Percentiles rank a stretch among this genome's conserved stretches.
These are phyloP conservation scores for Pythium folliculosum DNA, from an alignment of 352 stramenopile genomes.

Conservation along the genomic window DNA sequence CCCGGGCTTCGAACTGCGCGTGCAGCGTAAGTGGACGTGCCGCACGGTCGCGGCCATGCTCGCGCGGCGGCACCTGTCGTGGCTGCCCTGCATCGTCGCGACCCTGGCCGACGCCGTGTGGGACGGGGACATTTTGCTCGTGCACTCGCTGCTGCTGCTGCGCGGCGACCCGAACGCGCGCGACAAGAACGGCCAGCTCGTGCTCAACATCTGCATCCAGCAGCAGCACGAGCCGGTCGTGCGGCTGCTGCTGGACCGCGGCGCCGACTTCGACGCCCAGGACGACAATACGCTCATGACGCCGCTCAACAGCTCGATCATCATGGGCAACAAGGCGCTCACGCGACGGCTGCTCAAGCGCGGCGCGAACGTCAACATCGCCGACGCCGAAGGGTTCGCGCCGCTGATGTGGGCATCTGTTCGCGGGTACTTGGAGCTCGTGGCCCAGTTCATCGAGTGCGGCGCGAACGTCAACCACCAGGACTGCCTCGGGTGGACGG, in stretches of 20 bases:
- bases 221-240: constrained; percentile 74
- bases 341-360: constrained; percentile 57
- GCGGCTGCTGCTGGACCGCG: constrained; percentile 68
- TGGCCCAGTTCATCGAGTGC: constrained; percentile 61
- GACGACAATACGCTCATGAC: constrained; percentile 57
- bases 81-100: constrained; percentile 59
- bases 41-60: constrained; percentile 43
- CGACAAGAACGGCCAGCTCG: constrained; percentile 54
- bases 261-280: constrained; percentile 64
- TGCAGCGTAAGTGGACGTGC: constrained; percentile 58
- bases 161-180: constrained; percentile 57
- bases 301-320: constrained; percentile 71
- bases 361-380: constrained; percentile 55
- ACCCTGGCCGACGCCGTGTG: constrained; percentile 69
- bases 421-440: constrained; percentile 75
- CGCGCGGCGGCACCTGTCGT: constrained; percentile 64
- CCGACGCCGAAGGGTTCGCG: constrained; percentile 62
- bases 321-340: constrained; percentile 85
- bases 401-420: constrained; percentile 65
- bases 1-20: constrained; percentile 62
- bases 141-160: constrained; percentile 57
- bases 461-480: constrained; percentile 62
- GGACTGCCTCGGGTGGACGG: constrained; percentile 65
- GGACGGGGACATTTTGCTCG: constrained; percentile 78
- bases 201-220: constrained; percentile 78